Conservation (phyloP, 1,284 basidiomycete species). For the Rhodotorula sp. region DNA sequence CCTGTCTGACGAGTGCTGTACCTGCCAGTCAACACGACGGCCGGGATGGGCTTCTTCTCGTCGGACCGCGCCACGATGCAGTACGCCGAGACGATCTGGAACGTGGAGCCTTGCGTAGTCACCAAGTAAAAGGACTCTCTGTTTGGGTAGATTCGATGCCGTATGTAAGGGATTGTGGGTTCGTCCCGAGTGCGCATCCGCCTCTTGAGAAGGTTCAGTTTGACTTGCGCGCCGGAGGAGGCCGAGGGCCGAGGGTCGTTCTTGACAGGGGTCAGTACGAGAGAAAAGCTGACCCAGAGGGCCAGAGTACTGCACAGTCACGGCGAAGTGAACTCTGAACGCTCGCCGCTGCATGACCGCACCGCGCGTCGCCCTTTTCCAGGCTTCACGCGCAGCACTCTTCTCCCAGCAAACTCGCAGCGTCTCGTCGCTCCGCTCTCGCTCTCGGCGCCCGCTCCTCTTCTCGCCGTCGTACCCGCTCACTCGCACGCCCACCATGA, state of each 20-base stretch:
- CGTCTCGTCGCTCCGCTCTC: not conserved
- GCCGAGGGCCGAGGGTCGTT: too few species aligned
- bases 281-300: too few species aligned
- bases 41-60: constrained; percentile 84
- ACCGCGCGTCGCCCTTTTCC: not conserved
- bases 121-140: not conserved
- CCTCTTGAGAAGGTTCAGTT: too few species aligned
- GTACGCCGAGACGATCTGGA: constrained; percentile 50
- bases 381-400: not conserved
- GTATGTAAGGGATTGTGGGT: not conserved
- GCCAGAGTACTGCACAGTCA: too few species aligned
- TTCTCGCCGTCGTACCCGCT: not conserved
- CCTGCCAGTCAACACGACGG: constrained; percentile 50
- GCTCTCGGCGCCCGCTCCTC: not conserved
- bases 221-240: too few species aligned
- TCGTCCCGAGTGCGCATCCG: too few species aligned
- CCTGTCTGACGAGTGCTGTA: not conserved
- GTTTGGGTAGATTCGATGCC: too few species aligned
- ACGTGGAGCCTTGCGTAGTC: constrained; percentile 35
- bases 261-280: too few species aligned
- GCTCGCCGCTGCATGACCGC: constrained; percentile 2
- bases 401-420: not conserved
- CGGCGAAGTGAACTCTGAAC: not conserved
- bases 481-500: not conserved
- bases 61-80: constrained; percentile 85